Evolutionary conservation across 306 rosid species (phyloP).

Genomic region (Glycine soja): DNA sequence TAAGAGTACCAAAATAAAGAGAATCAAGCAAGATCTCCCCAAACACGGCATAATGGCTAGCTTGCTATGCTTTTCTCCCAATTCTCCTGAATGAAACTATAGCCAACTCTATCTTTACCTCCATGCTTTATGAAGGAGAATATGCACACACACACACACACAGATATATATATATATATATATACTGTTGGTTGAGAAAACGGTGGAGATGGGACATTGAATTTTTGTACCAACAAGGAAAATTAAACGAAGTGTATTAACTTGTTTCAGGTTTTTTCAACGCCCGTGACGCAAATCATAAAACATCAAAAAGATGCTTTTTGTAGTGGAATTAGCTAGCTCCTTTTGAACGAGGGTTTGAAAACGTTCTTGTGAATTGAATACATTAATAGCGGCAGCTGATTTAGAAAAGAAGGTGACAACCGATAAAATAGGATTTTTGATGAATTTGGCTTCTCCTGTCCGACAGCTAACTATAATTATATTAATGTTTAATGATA

Average conservation of each 20-base stretch:
- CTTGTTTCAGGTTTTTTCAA: conserved; percentile 36
- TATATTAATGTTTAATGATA: no score
- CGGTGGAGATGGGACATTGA: conserved; percentile 40
- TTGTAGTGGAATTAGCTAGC: conserved; percentile 6
- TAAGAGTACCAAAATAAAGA: conserved; percentile 38
- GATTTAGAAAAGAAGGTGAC: conserved; percentile 25
- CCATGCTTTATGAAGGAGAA: conserved; percentile 20
- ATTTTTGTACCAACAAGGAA: conserved; percentile 29
- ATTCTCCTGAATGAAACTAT: conserved; percentile 17
- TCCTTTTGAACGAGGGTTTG: conserved; percentile 34
- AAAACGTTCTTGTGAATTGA: conserved; percentile 41
- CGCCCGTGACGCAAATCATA: conserved; percentile 14
- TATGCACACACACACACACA: background rate
- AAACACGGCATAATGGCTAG: conserved; percentile 42
- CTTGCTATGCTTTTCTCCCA: background rate
- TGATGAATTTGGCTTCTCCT: no score
- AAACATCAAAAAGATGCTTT: background rate
- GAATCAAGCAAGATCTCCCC: conserved; percentile 38
- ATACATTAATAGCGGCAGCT: conserved; percentile 38
- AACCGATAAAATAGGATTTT: conserved; percentile 8
- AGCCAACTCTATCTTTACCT: background rate
- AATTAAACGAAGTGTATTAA: background rate
- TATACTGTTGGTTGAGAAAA: background rate
- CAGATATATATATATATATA: background rate
- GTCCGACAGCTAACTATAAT: no score